These are phyloP conservation scores for Brettanomyces nanus DNA, from an alignment of 805 yeast species.

Conservation along the genomic window DNA sequence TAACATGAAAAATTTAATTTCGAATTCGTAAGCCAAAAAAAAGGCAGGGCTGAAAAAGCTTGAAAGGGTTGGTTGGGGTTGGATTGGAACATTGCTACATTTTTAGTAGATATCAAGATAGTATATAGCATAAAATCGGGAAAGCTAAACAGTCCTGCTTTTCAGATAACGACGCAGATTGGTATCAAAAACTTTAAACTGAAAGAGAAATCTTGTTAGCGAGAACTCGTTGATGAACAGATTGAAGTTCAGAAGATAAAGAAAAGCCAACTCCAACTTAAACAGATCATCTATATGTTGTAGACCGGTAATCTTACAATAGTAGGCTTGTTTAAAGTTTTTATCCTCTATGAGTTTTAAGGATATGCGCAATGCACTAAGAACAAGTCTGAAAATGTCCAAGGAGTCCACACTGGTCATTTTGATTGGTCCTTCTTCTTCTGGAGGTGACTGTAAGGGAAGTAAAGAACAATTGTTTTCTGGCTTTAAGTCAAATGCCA, in stretches of 20 bases:
- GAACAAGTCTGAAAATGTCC: slow-evolving; percentile 32
- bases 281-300: slow-evolving; percentile 30
- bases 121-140: too few species aligned
- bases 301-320: slow-evolving; percentile 39
- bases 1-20: too few species aligned
- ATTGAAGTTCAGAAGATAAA: slow-evolving; percentile 35
- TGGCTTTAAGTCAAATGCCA: slow-evolving; percentile 21
- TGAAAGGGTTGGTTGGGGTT: too few species aligned
- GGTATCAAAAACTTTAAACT: slow-evolving; percentile 13
- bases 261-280: slow-evolving; percentile 31
- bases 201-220: slow-evolving; percentile 27
- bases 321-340: slow-evolving; percentile 33
- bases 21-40: too few species aligned
- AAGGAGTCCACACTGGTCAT: slow-evolving; percentile 27
- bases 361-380: slow-evolving; percentile 32
- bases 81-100: too few species aligned
- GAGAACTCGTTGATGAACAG: slow-evolving; percentile 30
- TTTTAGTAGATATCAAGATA: too few species aligned
- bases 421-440: slow-evolving; percentile 5
- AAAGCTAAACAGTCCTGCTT: too few species aligned
- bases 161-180: neutral
- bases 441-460: slow-evolving; percentile 7
- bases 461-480: slow-evolving; percentile 2
- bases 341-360: slow-evolving; percentile 37
- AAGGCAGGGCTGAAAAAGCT: too few species aligned